Evolutionary conservation across 2,329 filamentous ascomycete genomes (phyloP), one percentile per base, ranked within the genome.

Genomic region (Fusarium chuoi): DNA sequence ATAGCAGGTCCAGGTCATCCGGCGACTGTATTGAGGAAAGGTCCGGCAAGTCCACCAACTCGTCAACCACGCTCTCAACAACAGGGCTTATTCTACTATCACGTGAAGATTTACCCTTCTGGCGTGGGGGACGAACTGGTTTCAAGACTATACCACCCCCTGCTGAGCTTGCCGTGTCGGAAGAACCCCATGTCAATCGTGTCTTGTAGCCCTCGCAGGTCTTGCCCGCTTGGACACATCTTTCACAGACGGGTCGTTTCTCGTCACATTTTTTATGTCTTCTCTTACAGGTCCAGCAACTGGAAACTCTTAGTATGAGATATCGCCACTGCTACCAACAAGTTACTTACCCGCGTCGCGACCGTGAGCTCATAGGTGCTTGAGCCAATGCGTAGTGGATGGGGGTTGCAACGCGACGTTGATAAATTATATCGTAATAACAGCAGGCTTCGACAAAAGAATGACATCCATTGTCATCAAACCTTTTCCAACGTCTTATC

Each of bases 241-340:
- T 57, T 24, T 63, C 41, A 48, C 69, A 72, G 17, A 66, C 48
- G 2, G 67, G 69, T 3, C 54, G 46, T 17, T 33, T 64, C 42
- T 72, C 69, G 24, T 72, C 69, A 54, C 62, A 72, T 67, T 72
- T 72, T 18, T 72, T 72, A 14, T 72, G 66, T 15, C 69, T 42
- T 30, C 52, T 60, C 28, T 72, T 72, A 30, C 67, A 72, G 18
- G 69, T 72, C 69, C 67, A 72, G n/a, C 69, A 72, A 45, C 69
- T 70, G 13, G 26, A 20, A 11, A 13, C n/a, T 24, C 36, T 60
- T n/a, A 51, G 33, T 39, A 8, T 24, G 8, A 24, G 52, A 30
- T 33, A 7, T 7, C n/a, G 11, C 15, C 15, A 2, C 42, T 28
- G 11, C 8, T 46, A 28, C 13, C 4, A 26, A 12, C 11, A 17